Evolutionary conservation across 495 filamentous ascomycete species (phyloP).

Genomic region (Hypoxylon fragiforme): DNA sequence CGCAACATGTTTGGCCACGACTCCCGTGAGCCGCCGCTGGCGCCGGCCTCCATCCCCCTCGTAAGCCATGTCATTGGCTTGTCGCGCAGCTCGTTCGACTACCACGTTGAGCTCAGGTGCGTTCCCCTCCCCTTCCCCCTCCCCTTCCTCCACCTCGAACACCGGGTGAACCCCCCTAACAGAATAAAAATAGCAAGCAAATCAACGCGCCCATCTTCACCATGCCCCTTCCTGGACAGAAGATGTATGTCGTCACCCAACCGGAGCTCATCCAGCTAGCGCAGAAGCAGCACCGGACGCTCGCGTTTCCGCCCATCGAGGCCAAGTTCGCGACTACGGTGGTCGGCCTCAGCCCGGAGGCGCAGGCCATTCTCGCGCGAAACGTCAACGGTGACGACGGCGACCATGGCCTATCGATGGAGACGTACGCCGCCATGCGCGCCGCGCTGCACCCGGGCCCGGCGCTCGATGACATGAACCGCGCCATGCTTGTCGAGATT

Average conservation of each 20-base stretch:
- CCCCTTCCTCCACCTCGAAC: too few species aligned
- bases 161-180: too few species aligned
- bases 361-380: conserved; percentile 28
- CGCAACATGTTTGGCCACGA: too few species aligned
- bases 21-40: too few species aligned
- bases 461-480: conserved; percentile 44
- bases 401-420: conserved; percentile 40
- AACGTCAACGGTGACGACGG: conserved; percentile 33
- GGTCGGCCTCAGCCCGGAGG: conserved; percentile 36
- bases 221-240: conserved; percentile 37
- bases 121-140: too few species aligned
- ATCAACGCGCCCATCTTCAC: conserved; percentile 41
- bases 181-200: too few species aligned
- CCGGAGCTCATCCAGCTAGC: conserved; percentile 40
- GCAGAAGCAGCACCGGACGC: conserved; percentile 38
- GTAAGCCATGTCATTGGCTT: too few species aligned
- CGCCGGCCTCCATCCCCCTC: too few species aligned
- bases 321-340: conserved; percentile 41
- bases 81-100: too few species aligned
- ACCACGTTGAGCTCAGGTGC: too few species aligned
- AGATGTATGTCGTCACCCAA: conserved; percentile 44
- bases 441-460: conserved; percentile 38
- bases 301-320: conserved; percentile 46
- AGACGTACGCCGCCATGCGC: conserved; percentile 37
- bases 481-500: conserved; percentile 38